Base-by-base conservation (phyloP, 2,329 filamentous ascomycete species). In the Diplodia scrobiculata region DNA sequence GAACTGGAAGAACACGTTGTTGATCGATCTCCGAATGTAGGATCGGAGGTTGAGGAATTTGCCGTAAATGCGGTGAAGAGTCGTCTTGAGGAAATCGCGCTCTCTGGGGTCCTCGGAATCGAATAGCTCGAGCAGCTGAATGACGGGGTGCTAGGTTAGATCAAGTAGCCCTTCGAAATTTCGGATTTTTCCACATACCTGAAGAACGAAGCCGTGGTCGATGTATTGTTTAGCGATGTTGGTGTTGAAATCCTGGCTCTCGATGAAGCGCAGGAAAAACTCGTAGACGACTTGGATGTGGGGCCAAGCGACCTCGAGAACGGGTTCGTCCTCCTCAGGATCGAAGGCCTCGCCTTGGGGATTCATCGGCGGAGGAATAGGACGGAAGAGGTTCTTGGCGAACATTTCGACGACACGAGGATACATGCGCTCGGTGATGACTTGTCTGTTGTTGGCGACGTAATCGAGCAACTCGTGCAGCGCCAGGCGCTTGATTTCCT, bases 1-100 rank as follows among this genome's bases (percentile, higher is more conserved):
- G 79, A 99, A 99, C 76, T 99, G 95, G 85, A 99, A 99, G 82
- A 99, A 99, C 73, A 99, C 95, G 75, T 99, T 98, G 86, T 99
- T 99, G 85, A 99, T 99, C 66, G 95, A 99, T 73, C 95, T 88
- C 75, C 95, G 87, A 75, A 99, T 99, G 79, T 96, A 99, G 34
- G 95, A 98, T 68, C 95, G 89, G 69, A 99, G 84, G 78, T 99
- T 99, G 73, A 99, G 85, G 80, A 99, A 99, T 82, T 99, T 99
- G 74, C 95, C 95, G 76, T 99, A 99, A 76, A 99, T 99, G 69
- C 95, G 88, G 80, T 99, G 95, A 65, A 99, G 84, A 0, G 95
- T 99, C 0, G 95, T 99, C 84, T 99, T 99, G 71, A 99, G 83
- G 78, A 99, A 99, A 78, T 99, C 95, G 70, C 95, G 87, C 80